A percentile compares a stretch with the other conserved stretches of the same genome.
Evolutionary conservation across 208 protist species (phyloP).

Genomic region (Leishmania aethiopica): DNA sequence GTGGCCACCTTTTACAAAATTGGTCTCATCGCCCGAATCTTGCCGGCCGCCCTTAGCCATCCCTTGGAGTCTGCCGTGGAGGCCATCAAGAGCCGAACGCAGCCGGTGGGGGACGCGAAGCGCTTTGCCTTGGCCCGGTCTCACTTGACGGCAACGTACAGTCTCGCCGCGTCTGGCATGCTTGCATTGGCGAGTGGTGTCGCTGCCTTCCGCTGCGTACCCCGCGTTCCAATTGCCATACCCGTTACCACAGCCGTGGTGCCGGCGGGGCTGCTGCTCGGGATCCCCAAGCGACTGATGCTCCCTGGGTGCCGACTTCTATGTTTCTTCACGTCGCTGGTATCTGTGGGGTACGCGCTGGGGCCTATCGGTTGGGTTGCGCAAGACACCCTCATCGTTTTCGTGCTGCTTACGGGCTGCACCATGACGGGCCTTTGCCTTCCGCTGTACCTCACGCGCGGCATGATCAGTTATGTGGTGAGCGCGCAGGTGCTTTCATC

Average conservation of each 20-base stretch:
- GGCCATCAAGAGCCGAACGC: conserved; percentile 53
- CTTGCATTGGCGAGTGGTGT: conserved; percentile 42
- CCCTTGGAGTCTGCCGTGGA: conserved; percentile 53
- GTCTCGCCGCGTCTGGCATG: conserved; percentile 56
- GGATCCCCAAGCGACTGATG: conserved; percentile 48
- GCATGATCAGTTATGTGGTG: conserved; percentile 81
- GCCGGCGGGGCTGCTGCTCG: conserved; percentile 47
- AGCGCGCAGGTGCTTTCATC: conserved; percentile 77
- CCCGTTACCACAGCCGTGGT: conserved; percentile 52
- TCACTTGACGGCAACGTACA: conserved; percentile 66
- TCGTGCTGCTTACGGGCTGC: conserved; percentile 53
- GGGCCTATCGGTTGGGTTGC: conserved; percentile 81
- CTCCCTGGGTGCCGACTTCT: conserved; percentile 35
- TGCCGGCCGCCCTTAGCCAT: conserved; percentile 30
- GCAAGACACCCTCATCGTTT: conserved; percentile 65
- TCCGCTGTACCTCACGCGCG: conserved; percentile 80
- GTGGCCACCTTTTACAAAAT: conserved; percentile 60
- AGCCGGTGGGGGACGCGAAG: conserved; percentile 55
- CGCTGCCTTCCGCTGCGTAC: conserved; percentile 44
- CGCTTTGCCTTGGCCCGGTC: conserved; percentile 47
- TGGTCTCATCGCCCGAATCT: conserved; percentile 44
- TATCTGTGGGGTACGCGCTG: conserved; percentile 66
- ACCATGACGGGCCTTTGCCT: conserved; percentile 75
- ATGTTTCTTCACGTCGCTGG: conserved; percentile 45
- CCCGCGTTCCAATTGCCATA: conserved; percentile 59